These are phyloP conservation scores for Delonix regia DNA, from an alignment of 306 rosid genomes.

Conservation along the genomic window DNA sequence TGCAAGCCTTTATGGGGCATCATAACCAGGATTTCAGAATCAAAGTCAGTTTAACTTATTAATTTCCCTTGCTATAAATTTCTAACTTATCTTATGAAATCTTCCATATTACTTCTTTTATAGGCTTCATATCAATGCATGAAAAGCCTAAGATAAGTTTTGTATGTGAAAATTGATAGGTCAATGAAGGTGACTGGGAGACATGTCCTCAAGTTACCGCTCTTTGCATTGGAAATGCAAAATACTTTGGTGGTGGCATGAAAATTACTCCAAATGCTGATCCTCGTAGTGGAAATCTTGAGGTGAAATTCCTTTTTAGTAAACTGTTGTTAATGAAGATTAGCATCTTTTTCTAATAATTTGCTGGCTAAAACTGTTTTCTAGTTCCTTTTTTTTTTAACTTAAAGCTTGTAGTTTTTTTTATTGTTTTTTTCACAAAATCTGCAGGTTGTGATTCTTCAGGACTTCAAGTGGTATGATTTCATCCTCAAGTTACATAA, in stretches of 20 bases:
- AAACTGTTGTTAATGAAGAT: constrained; percentile 5
- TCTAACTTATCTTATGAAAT: background rate
- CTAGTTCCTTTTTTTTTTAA: constrained; percentile 2
- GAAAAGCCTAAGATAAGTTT: background rate
- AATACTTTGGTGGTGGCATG: constrained; percentile 98
- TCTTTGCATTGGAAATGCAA: constrained; percentile 86
- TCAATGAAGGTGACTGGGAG: constrained; percentile 86
- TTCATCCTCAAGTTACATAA: constrained; percentile 72
- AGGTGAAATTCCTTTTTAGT: constrained; percentile 55
- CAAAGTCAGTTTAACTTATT: constrained; percentile 59
- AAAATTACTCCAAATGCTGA: constrained; percentile 84
- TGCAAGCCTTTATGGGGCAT: constrained; percentile 92
- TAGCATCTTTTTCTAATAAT: constrained; percentile 26
- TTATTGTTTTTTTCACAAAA: background rate
- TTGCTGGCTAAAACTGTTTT: constrained; percentile 22
- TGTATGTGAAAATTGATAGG: constrained; percentile 49
- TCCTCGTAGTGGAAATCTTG: constrained; percentile 70
- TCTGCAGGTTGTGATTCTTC: constrained; percentile 85
- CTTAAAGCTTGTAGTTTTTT: constrained; percentile 12
- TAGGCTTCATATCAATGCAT: constrained; percentile 13
- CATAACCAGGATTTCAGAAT: constrained; percentile 73
- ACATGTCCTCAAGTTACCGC: constrained; percentile 77
- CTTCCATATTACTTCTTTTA: constrained; percentile 7
- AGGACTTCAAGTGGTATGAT: constrained; percentile 91
- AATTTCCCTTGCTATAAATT: background rate